phyloP scores from a whole-genome alignment of 2,329 filamentous ascomycete species.

The Aureobasidium sp. region DNA sequence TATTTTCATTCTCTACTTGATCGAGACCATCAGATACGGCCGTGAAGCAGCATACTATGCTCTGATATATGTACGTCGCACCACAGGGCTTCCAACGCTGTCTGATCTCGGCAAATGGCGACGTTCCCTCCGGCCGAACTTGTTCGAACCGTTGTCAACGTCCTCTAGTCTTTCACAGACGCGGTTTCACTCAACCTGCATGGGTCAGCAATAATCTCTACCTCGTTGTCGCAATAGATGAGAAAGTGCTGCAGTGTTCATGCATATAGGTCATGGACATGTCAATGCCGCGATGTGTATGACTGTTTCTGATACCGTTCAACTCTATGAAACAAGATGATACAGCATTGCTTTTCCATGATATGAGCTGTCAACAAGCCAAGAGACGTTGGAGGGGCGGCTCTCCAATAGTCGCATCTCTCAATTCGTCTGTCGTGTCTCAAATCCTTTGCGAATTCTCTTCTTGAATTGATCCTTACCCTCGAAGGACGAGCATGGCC shows the following conservation, averaged over 20 bases:
- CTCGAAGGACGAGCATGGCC: neutral
- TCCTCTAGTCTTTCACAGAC: neutral
- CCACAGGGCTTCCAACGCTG: neutral
- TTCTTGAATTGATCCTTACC: neutral
- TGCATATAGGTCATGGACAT: neutral
- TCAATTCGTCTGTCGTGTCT: neutral
- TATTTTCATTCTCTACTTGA: neutral
- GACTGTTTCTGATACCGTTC: too few relatives aligned
- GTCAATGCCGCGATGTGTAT: too few relatives aligned
- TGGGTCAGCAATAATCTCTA: neutral
- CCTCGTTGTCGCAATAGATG: neutral
- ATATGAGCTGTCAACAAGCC: neutral
- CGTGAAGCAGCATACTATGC: neutral
- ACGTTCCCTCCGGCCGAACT: neutral
- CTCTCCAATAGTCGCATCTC: neutral
- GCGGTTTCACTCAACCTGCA: neutral
- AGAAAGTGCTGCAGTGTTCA: neutral
- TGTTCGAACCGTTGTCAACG: slow-evolving; percentile 1
- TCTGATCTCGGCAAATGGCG: neutral
- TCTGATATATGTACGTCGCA: neutral
- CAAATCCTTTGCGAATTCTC: neutral
- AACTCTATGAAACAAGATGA: neutral
- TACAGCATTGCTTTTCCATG: neutral
- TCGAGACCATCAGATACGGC: neutral
- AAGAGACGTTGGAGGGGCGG: too few relatives aligned